phyloP scores from a whole-genome alignment of 352 stramenopile genomes.

The Phytophthora kernoviae region DNA sequence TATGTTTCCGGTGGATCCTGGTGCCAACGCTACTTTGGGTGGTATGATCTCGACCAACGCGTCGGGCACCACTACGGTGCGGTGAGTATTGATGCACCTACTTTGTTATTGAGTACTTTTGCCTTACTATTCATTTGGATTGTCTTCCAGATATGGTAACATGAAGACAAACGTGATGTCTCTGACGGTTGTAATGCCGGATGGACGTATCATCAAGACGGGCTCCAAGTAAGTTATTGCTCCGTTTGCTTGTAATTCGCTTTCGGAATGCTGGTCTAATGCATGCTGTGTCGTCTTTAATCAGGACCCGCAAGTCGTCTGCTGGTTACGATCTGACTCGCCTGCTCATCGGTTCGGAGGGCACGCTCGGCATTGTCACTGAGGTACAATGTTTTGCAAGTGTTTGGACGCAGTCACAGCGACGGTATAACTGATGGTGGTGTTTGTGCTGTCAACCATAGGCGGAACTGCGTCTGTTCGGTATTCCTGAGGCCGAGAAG shows the following conservation, averaged over 20 bases:
- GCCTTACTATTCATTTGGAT: background rate
- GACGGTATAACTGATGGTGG: no score
- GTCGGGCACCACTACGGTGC: slow-evolving; percentile 90
- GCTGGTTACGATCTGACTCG: slow-evolving; percentile 97
- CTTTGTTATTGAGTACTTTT: background rate
- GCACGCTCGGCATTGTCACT: slow-evolving; percentile 95
- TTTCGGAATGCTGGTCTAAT: no score
- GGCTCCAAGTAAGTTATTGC: slow-evolving; percentile 59
- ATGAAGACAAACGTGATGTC: slow-evolving; percentile 97
- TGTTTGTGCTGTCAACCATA: no score
- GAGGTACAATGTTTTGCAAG: slow-evolving; percentile 36
- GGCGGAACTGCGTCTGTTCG: slow-evolving; percentile 93
- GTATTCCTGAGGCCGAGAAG: slow-evolving; percentile 89
- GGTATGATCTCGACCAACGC: slow-evolving; percentile 95
- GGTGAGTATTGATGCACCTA: slow-evolving; percentile 17
- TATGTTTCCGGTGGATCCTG: slow-evolving; percentile 97
- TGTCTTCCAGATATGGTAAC: slow-evolving; percentile 86
- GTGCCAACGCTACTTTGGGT: slow-evolving; percentile 95
- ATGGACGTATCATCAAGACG: slow-evolving; percentile 89
- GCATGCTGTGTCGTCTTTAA: slow-evolving; percentile 4
- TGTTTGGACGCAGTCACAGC: background rate
- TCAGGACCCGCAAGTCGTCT: slow-evolving; percentile 91
- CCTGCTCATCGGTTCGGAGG: slow-evolving; percentile 96
- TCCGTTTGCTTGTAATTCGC: no score
- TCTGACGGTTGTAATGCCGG: slow-evolving; percentile 92